These are phyloP conservation scores for Diaporthe capsici DNA, from an alignment of 2,329 filamentous ascomycete genomes.

Conservation along the genomic window DNA sequence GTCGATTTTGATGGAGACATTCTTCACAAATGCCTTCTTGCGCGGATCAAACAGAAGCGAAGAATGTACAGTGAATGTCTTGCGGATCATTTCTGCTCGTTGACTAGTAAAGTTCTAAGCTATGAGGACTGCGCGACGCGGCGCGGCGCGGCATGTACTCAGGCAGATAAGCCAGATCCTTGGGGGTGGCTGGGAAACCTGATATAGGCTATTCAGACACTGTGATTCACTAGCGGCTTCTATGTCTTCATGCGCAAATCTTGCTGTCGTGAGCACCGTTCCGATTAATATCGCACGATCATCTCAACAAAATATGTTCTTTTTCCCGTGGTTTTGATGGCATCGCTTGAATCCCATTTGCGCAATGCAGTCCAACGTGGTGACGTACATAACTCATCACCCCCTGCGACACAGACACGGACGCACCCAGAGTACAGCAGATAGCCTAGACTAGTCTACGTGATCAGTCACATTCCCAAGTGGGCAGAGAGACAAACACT, in stretches of 20 bases:
- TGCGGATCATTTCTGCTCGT: constrained; percentile 39
- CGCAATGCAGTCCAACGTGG: no score
- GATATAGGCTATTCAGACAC: background rate
- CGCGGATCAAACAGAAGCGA: constrained; percentile 62
- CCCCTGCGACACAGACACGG: background rate
- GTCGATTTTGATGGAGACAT: constrained; percentile 60
- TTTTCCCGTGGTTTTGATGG: background rate
- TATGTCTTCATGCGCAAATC: background rate
- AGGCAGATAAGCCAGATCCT: background rate
- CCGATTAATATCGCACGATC: no score
- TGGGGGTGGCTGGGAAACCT: background rate
- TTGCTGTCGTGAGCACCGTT: background rate
- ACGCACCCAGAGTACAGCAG: no score
- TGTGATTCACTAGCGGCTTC: background rate
- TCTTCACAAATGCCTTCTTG: constrained; percentile 55
- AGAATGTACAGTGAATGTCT: constrained; percentile 57
- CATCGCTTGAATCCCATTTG: background rate
- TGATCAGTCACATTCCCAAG: background rate
- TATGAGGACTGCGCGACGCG: background rate
- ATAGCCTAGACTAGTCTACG: background rate
- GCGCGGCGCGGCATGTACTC: background rate
- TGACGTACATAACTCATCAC: background rate
- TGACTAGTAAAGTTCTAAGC: background rate
- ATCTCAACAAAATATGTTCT: no score
- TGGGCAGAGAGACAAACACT: background rate